These are phyloP conservation scores for Bathelium albidoporum DNA, from an alignment of 495 filamentous ascomycete genomes.

Conservation along the genomic window DNA sequence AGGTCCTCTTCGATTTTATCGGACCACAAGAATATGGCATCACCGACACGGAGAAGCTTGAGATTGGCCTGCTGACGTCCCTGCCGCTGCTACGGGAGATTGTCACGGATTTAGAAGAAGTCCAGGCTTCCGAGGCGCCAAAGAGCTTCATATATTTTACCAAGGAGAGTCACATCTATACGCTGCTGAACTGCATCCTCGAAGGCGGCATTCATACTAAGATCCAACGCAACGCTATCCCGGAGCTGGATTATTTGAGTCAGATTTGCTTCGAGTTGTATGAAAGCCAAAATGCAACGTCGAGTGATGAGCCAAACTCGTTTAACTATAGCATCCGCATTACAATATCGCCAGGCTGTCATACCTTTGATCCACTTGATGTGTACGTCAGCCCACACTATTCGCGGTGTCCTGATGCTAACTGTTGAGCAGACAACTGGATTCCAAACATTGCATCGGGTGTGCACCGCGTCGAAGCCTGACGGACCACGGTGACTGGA, in stretches of 20 bases:
- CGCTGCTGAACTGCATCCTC: conserved; percentile 91
- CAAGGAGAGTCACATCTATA: conserved; percentile 97
- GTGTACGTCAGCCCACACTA: conserved; percentile 36
- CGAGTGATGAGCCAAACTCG: conserved; percentile 44
- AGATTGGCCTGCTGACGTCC: conserved; percentile 90
- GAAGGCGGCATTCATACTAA: conserved; percentile 94
- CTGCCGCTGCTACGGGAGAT: conserved; percentile 91
- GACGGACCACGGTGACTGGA: conserved; percentile 91
- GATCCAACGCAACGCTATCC: conserved; percentile 80
- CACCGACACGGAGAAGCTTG: conserved; percentile 83
- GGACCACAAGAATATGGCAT: conserved; percentile 98
- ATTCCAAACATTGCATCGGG: conserved; percentile 89
- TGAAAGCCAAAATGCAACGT: conserved; percentile 69
- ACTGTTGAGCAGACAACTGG: conserved; percentile 48
- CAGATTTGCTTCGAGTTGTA: conserved; percentile 97
- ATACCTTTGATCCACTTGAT: conserved; percentile 89
- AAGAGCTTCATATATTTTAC: conserved; percentile 99
- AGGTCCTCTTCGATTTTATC: conserved; percentile 95
- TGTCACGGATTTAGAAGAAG: conserved; percentile 91
- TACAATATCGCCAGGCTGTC: conserved; percentile 88
- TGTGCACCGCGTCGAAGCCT: conserved; percentile 80
- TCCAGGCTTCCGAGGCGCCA: conserved; percentile 83
- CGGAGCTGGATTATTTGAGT: conserved; percentile 93
- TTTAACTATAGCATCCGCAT: conserved; percentile 94
- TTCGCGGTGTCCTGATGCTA: background rate